phyloP scores from a whole-genome alignment of 2,329 filamentous ascomycete genomes.

The Aspergillus aculeatus region DNA sequence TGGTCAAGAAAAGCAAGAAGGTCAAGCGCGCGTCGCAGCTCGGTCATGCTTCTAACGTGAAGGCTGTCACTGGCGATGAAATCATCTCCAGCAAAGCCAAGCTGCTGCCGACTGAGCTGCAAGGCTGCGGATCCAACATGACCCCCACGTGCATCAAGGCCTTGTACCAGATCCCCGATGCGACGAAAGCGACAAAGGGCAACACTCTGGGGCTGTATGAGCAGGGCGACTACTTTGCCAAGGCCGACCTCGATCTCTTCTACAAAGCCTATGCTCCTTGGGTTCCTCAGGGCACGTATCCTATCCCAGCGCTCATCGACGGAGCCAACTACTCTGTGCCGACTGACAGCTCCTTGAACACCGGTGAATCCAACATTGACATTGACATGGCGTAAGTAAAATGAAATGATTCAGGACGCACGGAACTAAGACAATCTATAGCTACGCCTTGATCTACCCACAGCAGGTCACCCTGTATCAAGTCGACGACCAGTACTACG shows the following conservation, averaged over 20 bases:
- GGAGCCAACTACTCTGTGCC: slow-evolving; percentile 43
- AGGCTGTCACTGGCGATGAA: neutral
- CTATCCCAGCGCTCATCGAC: slow-evolving; percentile 49
- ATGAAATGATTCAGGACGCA: no score
- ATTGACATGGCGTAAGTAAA: slow-evolving; percentile 52
- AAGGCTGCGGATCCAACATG: slow-evolving; percentile 54
- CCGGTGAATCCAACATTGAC: slow-evolving; percentile 55
- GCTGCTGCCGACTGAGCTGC: slow-evolving; percentile 29
- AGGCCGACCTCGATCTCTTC: slow-evolving; percentile 51
- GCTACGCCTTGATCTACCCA: slow-evolving; percentile 49
- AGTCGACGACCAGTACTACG: slow-evolving; percentile 49
- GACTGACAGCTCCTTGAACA: slow-evolving; percentile 32
- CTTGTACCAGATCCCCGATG: slow-evolving; percentile 48
- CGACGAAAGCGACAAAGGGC: slow-evolving; percentile 38
- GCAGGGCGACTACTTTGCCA: slow-evolving; percentile 53
- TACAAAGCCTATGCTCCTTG: slow-evolving; percentile 46
- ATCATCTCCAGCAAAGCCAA: slow-evolving; percentile 1
- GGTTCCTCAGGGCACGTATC: slow-evolving; percentile 45
- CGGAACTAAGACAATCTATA: neutral
- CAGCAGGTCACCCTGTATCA: slow-evolving; percentile 54
- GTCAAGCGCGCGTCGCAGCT: slow-evolving; percentile 23
- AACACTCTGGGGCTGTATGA: slow-evolving; percentile 57
- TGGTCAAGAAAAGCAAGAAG: slow-evolving; percentile 25
- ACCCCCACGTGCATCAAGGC: slow-evolving; percentile 57
- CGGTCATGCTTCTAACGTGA: slow-evolving; percentile 10